Base-by-base conservation (phyloP, 495 filamentous ascomycete genomes). In the Wilcoxina mikolae region DNA sequence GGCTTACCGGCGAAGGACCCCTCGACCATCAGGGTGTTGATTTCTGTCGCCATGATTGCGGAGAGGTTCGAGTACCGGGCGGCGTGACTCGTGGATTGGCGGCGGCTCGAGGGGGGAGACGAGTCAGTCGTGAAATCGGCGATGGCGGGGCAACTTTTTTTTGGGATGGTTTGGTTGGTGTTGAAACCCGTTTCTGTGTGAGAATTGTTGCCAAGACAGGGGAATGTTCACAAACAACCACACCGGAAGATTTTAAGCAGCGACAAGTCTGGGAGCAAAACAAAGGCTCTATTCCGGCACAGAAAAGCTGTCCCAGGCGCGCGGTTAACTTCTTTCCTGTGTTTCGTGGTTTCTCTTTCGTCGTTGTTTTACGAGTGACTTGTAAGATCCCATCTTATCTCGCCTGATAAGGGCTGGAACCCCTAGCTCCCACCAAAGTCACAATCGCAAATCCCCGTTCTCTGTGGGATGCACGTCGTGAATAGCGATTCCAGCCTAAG, bases 11-110 rank as follows among this genome's bases (percentile, higher is more conserved):
- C 62, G 31, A 64, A 64, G 47, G 62, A 64, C 54, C 62, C 62
- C 57, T 65, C 62, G 25, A 65, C 62, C 62, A 65, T 65, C 28
- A 65, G 60, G 43, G 58, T 65, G 27, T 65, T 65, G 51, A 64
- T 60, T 31, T 62, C 61, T 15, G 51, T 46, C 59, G 60, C 62
- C 62, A 65, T 65, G 39, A 53, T 65, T 64, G 50, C 47, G 47
- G 47, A 18, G 20, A 15, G 15, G 35, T 18, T 27, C 27, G 27
- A 49, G n/a, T n/a, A n/a, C n/a, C n/a, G n/a, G 12, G 24, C 25
- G 46, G 23, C 25, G 46, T 28, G 46, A 27, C 25, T 49, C 46
- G 46, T 49, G 43, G 43, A 46, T 46, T 46, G 43, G 43, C 43
- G 43, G 23, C 15, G 43, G 43, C 43, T 46, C 46, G 46, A 49